Base-by-base conservation (phyloP, 1,139 yeast species). In the Trichomonascaceae sp. region DNA sequence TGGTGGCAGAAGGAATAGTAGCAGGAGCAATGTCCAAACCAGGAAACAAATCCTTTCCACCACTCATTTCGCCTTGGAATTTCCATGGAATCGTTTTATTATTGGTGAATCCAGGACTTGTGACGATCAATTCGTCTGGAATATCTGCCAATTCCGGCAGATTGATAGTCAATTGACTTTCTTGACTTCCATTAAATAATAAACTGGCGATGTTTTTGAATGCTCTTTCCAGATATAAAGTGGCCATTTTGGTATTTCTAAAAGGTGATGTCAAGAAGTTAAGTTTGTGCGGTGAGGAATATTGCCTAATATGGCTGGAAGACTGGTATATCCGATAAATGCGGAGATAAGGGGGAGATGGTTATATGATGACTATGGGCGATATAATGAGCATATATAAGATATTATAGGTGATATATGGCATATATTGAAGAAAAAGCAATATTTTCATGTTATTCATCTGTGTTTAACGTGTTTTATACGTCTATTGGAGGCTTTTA, bases 11-110 rank as follows among this genome's bases (percentile, higher is more conserved):
- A n/a, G 65, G 64, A 3, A 60, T 32, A 30, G 56, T 52, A 15
- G 18, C 32, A 6, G 43, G 51, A n/a, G 43, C 45, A 9, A 61
- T 48, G 1, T 45, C 36, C 22, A 61, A 49, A 3, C 56, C 57
- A 3, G 65, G 65, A 8, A 56, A 51, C 2, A 52, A 56, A n/a
- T 60, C 43, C n/a, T 59, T 58, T 13, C 59, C 63, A 12, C 52
- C 54, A 15, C 15, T 15, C 10, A 57, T 55, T 3, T 57, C 51
- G 1, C 62, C 60, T 15, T 61, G 63, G 22, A 48, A 55, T 36
- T 53, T 56, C 61, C 62, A 59, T 13, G 63, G 62, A 46, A 61
- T 43, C 3, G 27, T 46, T 17, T 48, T 56, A 9, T 52, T 55
- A 38, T 60, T 44, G 3, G 52, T 54, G 41, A 60, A 60, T 1